phyloP scores from a whole-genome alignment of 768 basidiomycete genomes.

The Tremella mesenterica region DNA sequence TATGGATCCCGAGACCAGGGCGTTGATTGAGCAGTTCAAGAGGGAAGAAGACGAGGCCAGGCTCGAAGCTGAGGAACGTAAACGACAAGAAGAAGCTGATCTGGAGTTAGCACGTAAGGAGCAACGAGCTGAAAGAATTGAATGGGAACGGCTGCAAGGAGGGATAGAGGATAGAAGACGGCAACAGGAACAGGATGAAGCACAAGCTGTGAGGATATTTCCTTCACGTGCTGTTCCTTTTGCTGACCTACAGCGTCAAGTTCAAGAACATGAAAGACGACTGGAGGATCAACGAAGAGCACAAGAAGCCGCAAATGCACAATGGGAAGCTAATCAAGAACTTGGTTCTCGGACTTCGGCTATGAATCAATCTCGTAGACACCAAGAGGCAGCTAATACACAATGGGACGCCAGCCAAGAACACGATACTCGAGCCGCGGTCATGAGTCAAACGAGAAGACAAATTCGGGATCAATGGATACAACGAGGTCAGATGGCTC shows the following conservation, averaged over 20 bases:
- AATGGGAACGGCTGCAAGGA: constrained; percentile 38
- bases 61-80: constrained; percentile 18
- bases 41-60: constrained; percentile 36
- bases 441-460: constrained; percentile 22
- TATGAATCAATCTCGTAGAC: constrained; percentile 23
- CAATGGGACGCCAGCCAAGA: not conserved
- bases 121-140: constrained; percentile 41
- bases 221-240: not conserved
- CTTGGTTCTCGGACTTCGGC: constrained; percentile 5
- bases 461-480: constrained; percentile 15
- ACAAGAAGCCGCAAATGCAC: constrained; percentile 7
- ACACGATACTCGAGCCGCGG: constrained; percentile 6
- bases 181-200: constrained; percentile 33
- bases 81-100: constrained; percentile 35
- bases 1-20: constrained; percentile 31
- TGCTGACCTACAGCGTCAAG: constrained; percentile 25
- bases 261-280: constrained; percentile 24
- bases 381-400: constrained; percentile 6
- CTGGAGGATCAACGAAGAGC: constrained; percentile 6
- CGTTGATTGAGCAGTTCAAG: constrained; percentile 33
- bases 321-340: constrained; percentile 13
- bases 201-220: constrained; percentile 29
- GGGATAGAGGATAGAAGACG: constrained; percentile 22
- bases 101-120: constrained; percentile 38
- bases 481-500: constrained; percentile 4